phyloP scores from a whole-genome alignment of 106 monocot genomes.

The Acorus gramineus region DNA sequence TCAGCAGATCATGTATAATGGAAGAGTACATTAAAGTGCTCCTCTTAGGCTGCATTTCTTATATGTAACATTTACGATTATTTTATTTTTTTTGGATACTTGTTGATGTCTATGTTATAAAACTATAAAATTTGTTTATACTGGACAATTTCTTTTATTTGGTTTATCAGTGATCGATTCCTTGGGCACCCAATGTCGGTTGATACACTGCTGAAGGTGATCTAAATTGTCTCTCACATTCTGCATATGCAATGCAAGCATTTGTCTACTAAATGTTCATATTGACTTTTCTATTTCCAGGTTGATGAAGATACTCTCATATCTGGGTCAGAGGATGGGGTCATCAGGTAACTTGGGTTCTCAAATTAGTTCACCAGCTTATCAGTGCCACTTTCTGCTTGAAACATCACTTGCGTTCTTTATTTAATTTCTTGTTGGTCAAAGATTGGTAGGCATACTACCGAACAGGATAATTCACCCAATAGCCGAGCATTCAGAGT shows the following conservation, averaged over 20 bases:
- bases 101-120: too few relatives aligned
- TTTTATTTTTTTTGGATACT: too few relatives aligned
- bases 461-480: constrained; percentile 86
- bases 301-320: constrained; percentile 94
- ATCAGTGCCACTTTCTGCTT: neutral
- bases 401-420: neutral
- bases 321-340: constrained; percentile 85
- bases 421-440: neutral
- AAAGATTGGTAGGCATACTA: constrained; percentile 78
- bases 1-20: too few relatives aligned
- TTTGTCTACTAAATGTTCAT: neutral
- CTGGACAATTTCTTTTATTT: neutral
- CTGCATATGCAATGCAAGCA: neutral
- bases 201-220: constrained; percentile 80
- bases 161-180: constrained; percentile 75
- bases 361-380: neutral
- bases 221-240: neutral
- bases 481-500: constrained; percentile 89
- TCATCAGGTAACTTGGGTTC: constrained; percentile 54
- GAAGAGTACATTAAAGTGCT: too few relatives aligned
- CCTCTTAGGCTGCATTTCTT: too few relatives aligned
- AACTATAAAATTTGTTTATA: too few relatives aligned
- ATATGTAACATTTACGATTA: too few relatives aligned
- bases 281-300: constrained; percentile 12
- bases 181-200: constrained; percentile 67